phyloP scores from a whole-genome alignment of 1,284 basidiomycete species.

The Megacollybia platyphylla region DNA sequence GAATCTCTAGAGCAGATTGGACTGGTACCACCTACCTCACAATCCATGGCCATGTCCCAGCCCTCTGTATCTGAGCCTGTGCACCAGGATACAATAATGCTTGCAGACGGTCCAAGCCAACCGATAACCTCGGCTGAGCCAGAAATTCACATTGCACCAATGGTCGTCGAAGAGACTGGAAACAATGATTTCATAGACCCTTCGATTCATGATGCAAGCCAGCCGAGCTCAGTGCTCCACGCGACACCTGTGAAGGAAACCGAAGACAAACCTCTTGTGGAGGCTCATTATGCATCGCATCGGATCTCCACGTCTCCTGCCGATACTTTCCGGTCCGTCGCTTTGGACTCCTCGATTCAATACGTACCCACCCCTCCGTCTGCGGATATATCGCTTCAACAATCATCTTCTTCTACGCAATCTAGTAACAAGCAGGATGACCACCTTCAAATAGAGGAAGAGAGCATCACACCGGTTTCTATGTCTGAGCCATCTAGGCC shows the following conservation, averaged over 20 bases:
- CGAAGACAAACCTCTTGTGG: background rate
- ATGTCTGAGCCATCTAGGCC: background rate
- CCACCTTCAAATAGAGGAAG: background rate
- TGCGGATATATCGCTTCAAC: background rate
- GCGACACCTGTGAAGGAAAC: background rate
- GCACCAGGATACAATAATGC: too few relatives aligned
- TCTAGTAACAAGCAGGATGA: slow-evolving; percentile 10
- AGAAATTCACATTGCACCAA: too few relatives aligned
- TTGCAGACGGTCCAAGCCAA: background rate
- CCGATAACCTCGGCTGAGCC: too few relatives aligned
- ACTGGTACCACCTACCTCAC: background rate
- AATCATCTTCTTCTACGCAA: background rate
- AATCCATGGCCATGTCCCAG: background rate
- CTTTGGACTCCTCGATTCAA: slow-evolving; percentile 16
- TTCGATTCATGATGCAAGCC: too few relatives aligned
- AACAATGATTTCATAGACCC: too few relatives aligned
- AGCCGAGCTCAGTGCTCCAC: too few relatives aligned
- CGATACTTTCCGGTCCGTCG: slow-evolving; percentile 24
- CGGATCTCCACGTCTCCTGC: slow-evolving; percentile 11
- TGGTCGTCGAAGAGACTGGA: too few relatives aligned
- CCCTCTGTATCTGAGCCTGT: background rate
- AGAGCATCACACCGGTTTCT: background rate
- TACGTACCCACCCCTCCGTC: background rate
- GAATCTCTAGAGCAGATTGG: slow-evolving; percentile 30
- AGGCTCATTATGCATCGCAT: background rate